Evolutionary conservation across 495 filamentous ascomycete genomes (phyloP), one percentile per base, ranked within the genome.

Genomic region (Lasiosphaeriaceae sp.): DNA sequence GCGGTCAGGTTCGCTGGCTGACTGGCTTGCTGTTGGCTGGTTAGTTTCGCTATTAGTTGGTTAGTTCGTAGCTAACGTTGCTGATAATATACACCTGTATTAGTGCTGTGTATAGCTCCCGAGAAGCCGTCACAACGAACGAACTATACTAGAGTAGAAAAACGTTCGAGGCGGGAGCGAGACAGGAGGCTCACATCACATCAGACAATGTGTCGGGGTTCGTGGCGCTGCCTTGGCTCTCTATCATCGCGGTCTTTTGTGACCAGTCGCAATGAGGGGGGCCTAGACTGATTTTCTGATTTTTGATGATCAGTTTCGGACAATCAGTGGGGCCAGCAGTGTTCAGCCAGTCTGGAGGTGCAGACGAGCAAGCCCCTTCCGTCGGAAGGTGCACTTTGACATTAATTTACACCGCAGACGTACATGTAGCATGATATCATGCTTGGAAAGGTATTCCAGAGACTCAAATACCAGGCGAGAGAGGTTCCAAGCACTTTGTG

Each of bases 391-490:
- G 45, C 45, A 20, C 50, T 31, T 11, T 39, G 12, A 39, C 16
- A 3, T n/a, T 37, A 31, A 29, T 44, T 54, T 45, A 16, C 39
- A 20, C 20, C 5, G 35, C 50, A 45, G 39, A 7, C n/a, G 39
- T 14, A 8, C 17, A 53, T 53, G 50, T 54, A 44, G 37, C 52
- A 54, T 54, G 52, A 54, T 54, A 54, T 54, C 52, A 54, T 54
- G 52, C 17, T 37, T 11, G 11, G 45, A 46, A 16, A 21, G 31
- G 1, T 5, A 3, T 21, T 21, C 29, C n/a, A 39, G 2, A 17
- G 16, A 23, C 39, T 6, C 14, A n/a, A 43, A 16, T 43, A 11
- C 39, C 39, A 43, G 8, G 39, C 9, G 39, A 23, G 35, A 31
- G 31, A 17, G 14, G 29, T 26, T 26, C 21, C 12, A 3, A 35